Base-by-base conservation (phyloP, 2,329 filamentous ascomycete species). In the Akanthomyces dipterigenus region DNA sequence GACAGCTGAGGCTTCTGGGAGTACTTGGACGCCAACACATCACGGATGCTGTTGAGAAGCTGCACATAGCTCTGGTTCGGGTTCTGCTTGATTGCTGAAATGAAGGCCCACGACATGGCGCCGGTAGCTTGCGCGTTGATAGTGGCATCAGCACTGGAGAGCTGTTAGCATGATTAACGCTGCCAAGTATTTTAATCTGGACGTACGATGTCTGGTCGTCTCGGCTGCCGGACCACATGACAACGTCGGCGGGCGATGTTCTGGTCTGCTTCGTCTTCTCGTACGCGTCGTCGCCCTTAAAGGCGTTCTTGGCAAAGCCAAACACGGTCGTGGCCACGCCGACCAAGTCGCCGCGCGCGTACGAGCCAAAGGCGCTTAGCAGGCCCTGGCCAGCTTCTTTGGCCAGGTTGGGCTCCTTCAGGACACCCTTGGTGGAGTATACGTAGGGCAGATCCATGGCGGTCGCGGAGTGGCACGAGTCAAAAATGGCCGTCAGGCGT, bases 51-150 rank as follows among this genome's bases (percentile, higher is more conserved):
- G 81, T 97, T 98, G 67, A 99, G 83, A 62, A 99, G 80, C 79
- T 97, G 88, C 55, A 98, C 90, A 71, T 99, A 99, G 77, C 89
- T 96, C 79, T 98, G 95, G 72, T 96, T 88, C 1, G 91, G 91
- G 71, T 96, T 96, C 79, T 93, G 91, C 80, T 90, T 93, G 70
- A 98, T 82, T 22, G 93, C 88, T 1, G 83, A 87, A 74, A 99
- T 95, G 74, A 99, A 99, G 2, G 95, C 95, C 86, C 90, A 97
- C 3, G 92, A 96, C 95, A 99, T 98, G 74, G 95, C 95, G 60
- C 95, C 95, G 0, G 95, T 99, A 38, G 95, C 93, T 77, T 97
- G 84, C 61, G 91, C 87, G 48, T 83, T 85, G 67, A 98, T 97
- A 31, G 87, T 90, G 14, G 95, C 93, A 74, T 99, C 95, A 76